These are phyloP conservation scores for Salix koriyanagi DNA, from an alignment of 345 rosid species.

Conservation along the genomic window DNA sequence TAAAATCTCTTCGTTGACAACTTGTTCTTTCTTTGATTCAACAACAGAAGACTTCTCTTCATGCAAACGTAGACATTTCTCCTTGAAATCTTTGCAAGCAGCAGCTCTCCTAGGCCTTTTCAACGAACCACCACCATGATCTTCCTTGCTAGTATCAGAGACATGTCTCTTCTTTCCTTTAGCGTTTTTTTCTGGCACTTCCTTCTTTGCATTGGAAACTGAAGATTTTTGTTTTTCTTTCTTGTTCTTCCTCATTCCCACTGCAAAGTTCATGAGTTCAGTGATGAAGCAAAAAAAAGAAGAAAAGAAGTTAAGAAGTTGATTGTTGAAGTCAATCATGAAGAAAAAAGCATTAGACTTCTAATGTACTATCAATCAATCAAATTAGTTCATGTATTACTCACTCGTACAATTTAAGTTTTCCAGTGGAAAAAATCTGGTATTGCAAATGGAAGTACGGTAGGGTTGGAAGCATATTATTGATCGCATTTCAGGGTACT, in stretches of 20 bases:
- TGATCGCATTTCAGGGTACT: background rate
- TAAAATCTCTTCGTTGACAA: slow-evolving; percentile 44
- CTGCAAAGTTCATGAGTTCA: background rate
- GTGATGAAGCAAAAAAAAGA: background rate
- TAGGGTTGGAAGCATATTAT: background rate
- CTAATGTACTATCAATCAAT: background rate
- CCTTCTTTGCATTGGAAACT: slow-evolving; percentile 1
- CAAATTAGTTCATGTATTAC: background rate
- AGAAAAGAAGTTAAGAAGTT: background rate
- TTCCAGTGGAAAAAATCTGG: background rate
- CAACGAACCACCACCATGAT: slow-evolving; percentile 8
- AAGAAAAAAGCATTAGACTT: background rate
- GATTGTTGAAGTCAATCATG: background rate
- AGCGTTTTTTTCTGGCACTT: background rate
- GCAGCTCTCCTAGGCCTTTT: slow-evolving; percentile 76
- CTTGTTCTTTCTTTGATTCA: slow-evolving; percentile 42
- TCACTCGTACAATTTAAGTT: background rate
- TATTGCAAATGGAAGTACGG: background rate
- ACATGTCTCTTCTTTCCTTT: slow-evolving; percentile 29
- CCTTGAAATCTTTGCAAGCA: slow-evolving; percentile 64
- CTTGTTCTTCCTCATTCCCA: slow-evolving; percentile 3
- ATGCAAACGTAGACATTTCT: slow-evolving; percentile 40
- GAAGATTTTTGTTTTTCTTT: slow-evolving; percentile 3
- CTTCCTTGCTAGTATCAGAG: slow-evolving; percentile 20
- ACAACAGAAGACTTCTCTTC: slow-evolving; percentile 38